Evolutionary conservation across 257 asterid species (phyloP), one percentile per base, ranked within the genome.

Genomic region (Rehmannia glutinosa): DNA sequence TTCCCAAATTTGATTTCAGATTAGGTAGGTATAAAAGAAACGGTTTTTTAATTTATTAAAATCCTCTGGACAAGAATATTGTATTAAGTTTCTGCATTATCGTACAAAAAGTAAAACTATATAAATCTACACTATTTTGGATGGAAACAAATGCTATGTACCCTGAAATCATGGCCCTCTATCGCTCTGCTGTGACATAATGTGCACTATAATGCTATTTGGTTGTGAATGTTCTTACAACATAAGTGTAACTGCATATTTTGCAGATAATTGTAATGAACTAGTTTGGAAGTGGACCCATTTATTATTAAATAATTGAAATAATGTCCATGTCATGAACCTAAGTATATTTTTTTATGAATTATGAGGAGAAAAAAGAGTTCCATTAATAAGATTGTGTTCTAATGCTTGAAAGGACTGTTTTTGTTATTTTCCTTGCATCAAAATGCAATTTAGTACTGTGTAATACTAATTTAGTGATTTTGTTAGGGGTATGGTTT

Each of bases 401-500:
- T 35, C n/a, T 15, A 30, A 21, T 16, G 9, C 35, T 57, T 33
- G 17, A 69, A 58, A 35, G 13, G 30, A 10, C 2, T 69, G 25
- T n/a, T n/a, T n/a, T n/a, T n/a, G n/a, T n/a, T n/a, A 19, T 36
- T 20, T 11, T 5, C 3, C 19, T 1, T 35, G 19, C 30, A 10
- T 36, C 6, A 8, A 3, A 30, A 30, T 30, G 36, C 36, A 38
- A 2, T 21, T 56, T 56, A 2, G n/a, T 38, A 23, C 5, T 50
- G 62, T 27, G 6, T 16, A 8, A 8, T n/a, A 5, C 60, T 70
- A 23, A 51, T 42, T 21, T 4, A 21, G 42, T n/a, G 39, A 13
- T 12, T 58, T 67, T 54, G n/a, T 67, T 45, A 93, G 98, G 97
- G 98, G 11, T 92, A 86, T 76, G 98, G 97, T 23, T 53, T 92